Evolutionary conservation across 345 rosid genomes (phyloP).

Genomic region (Pistacia integerrima): DNA sequence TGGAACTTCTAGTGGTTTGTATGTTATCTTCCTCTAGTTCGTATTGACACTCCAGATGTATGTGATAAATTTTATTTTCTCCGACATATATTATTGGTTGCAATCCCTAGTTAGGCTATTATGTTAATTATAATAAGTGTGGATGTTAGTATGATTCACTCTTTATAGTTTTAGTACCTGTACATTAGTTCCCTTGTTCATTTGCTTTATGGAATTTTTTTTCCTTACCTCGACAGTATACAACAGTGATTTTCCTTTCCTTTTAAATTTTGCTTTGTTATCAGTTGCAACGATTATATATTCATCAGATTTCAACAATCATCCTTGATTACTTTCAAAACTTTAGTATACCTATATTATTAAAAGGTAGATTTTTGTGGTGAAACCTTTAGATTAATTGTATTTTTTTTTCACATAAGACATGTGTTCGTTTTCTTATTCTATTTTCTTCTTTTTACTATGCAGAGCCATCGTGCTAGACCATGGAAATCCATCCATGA

Average conservation of each 20-base stretch:
- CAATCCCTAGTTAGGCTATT: slow-evolving; percentile 1
- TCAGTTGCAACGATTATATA: not conserved
- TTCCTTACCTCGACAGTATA: not conserved
- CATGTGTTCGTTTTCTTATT: not conserved
- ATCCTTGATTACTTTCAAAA: not conserved
- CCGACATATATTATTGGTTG: not conserved
- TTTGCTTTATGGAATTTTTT: slow-evolving; percentile 3
- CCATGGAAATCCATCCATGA: slow-evolving; percentile 74
- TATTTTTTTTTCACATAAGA: not conserved
- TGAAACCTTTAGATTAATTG: not conserved
- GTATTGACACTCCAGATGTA: slow-evolving; percentile 14
- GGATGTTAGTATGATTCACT: slow-evolving; percentile 1
- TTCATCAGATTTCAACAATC: not conserved
- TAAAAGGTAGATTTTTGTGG: not conserved
- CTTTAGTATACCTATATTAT: not conserved
- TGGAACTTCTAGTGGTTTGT: not conserved
- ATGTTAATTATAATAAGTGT: not conserved
- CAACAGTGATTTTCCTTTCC: not conserved
- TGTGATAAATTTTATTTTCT: not conserved
- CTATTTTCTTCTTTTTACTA: not conserved
- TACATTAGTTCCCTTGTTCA: not conserved
- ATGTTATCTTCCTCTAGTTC: slow-evolving; percentile 55
- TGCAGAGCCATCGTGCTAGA: slow-evolving; percentile 92
- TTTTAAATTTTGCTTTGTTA: not conserved
- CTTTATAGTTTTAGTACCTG: slow-evolving; percentile 1